These are phyloP conservation scores for Inonotus obliquus DNA, from an alignment of 1,284 basidiomycete species.

Conservation along the genomic window DNA sequence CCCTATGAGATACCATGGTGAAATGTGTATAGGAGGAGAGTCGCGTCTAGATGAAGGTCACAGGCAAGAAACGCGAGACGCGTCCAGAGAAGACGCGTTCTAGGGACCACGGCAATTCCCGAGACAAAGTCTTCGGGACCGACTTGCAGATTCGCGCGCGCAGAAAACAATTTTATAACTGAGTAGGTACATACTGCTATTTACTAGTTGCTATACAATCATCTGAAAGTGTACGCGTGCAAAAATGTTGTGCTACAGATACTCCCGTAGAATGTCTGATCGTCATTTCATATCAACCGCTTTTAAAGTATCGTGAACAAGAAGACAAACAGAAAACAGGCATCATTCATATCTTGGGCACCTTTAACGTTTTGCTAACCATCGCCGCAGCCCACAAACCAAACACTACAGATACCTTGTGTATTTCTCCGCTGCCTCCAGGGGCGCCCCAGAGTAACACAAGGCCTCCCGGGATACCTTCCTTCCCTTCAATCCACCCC, in stretches of 20 bases:
- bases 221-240: constrained; percentile 1
- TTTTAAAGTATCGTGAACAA: constrained; percentile 1
- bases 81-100: constrained; percentile 9
- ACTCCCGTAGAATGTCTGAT: not conserved
- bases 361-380: constrained; percentile 90
- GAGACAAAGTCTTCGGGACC: not conserved
- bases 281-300: not conserved
- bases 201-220: not conserved
- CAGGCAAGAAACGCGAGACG: not conserved
- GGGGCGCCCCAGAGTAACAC: constrained; percentile 66
- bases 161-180: too few species aligned
- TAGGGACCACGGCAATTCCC: not conserved
- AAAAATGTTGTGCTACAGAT: not conserved
- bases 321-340: not conserved
- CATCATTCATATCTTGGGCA: constrained; percentile 61
- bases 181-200: too few species aligned
- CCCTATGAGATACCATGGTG: constrained; percentile 36
- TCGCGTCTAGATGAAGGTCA: not conserved
- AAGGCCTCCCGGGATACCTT: constrained; percentile 73
- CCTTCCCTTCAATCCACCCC: constrained; percentile 77
- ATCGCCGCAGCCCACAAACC: constrained; percentile 86
- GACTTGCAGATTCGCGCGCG: too few species aligned
- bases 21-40: not conserved
- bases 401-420: constrained; percentile 70
- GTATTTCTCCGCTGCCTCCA: constrained; percentile 77